A percentile compares a stretch with the other conserved stretches of the same genome.
phyloP scores from a whole-genome alignment of 805 yeast genomes.

The Candida vaughaniae region DNA sequence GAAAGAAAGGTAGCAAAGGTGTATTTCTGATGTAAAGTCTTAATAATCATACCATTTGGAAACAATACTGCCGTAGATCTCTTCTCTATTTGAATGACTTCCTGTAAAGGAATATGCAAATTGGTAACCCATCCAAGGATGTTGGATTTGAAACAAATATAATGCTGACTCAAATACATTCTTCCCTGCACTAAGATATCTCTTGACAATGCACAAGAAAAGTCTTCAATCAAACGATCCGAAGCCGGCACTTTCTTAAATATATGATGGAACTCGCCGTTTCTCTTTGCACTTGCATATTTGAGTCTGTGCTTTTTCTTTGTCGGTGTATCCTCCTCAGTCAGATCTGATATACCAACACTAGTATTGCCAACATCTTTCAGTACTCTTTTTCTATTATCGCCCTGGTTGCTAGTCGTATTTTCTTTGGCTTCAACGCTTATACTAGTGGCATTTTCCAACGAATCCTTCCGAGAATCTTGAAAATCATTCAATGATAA shows the following conservation, averaged over 20 bases:
- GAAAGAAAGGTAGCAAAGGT: conserved; percentile 64
- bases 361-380: conserved; percentile 4
- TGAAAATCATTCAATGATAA: conserved; percentile 25
- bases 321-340: conserved; percentile 1
- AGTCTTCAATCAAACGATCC: conserved; percentile 61
- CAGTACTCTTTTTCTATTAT: neutral
- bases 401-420: neutral
- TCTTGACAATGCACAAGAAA: conserved; percentile 61
- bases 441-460: conserved; percentile 5
- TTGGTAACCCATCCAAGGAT: conserved; percentile 67
- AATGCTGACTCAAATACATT: conserved; percentile 54
- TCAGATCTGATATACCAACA: conserved; percentile 12
- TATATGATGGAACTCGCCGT: conserved; percentile 57
- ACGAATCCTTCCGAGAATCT: conserved; percentile 11
- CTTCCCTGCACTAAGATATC: conserved; percentile 70
- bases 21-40: conserved; percentile 61
- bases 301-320: conserved; percentile 16
- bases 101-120: conserved; percentile 54
- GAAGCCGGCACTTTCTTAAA: conserved; percentile 51
- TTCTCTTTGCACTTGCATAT: conserved; percentile 50
- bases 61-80: conserved; percentile 64
- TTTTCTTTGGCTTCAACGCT: neutral
- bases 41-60: conserved; percentile 66
- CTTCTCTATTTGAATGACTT: conserved; percentile 63
- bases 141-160: conserved; percentile 63